A percentile compares a stretch with the other conserved stretches of the same genome.
phyloP scores from a whole-genome alignment of 1,284 basidiomycete species.

The Hymenochaete sp. region DNA sequence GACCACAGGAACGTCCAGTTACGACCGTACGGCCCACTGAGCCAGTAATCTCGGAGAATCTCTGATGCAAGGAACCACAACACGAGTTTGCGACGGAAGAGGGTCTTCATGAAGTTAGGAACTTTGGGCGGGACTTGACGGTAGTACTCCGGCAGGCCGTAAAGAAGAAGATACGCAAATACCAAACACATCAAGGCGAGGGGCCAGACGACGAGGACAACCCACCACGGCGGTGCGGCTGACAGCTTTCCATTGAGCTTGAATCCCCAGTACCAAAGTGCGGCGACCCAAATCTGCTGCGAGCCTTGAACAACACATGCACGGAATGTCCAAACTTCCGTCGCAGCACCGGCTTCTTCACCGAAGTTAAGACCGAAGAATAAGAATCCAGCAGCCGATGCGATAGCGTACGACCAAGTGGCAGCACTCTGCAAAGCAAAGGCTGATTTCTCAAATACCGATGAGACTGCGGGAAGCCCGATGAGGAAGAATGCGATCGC shows the following conservation, averaged over 20 bases:
- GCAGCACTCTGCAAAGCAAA: conserved; percentile 64
- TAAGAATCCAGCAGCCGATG: conserved; percentile 81
- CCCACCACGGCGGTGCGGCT: conserved; percentile 69
- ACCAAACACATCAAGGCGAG: conserved; percentile 62
- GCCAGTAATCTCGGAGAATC: conserved; percentile 85
- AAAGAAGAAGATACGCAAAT: conserved; percentile 76
- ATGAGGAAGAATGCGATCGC: conserved; percentile 85
- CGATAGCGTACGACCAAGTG: conserved; percentile 84
- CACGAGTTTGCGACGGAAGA: conserved; percentile 83
- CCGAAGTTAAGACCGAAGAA: conserved; percentile 95
- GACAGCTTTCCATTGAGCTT: conserved; percentile 51
- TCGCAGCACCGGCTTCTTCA: conserved; percentile 89
- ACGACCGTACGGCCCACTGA: conserved; percentile 86
- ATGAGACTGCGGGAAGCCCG: conserved; percentile 70
- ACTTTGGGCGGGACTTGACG: conserved; percentile 88
- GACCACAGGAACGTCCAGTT: conserved; percentile 92
- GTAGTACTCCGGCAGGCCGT: conserved; percentile 82
- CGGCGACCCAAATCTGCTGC: conserved; percentile 89
- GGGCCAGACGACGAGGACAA: conserved; percentile 78
- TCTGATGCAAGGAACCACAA: conserved; percentile 90
- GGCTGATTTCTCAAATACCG: conserved; percentile 54
- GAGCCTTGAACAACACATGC: conserved; percentile 89
- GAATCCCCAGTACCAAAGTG: conserved; percentile 91
- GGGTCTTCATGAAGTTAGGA: conserved; percentile 80
- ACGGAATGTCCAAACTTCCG: conserved; percentile 83